Evolutionary conservation across 139 green algal genomes (phyloP).

Genomic region (Ettlia oleoabundans): DNA sequence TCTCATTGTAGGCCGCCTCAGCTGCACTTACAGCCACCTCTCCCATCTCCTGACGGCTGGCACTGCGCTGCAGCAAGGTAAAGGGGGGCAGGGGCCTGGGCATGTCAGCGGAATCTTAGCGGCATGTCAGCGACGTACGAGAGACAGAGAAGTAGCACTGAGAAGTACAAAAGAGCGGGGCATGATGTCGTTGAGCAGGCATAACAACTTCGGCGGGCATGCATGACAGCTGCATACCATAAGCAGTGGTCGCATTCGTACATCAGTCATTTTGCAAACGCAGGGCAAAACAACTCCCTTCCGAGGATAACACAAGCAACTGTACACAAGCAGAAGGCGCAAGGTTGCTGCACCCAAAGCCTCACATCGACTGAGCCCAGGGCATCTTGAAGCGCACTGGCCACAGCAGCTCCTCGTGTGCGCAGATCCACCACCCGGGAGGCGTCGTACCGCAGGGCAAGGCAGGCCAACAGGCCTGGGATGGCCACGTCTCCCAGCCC

Average conservation of each 20-base stretch:
- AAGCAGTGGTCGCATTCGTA: too few species aligned
- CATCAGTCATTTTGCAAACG: too few species aligned
- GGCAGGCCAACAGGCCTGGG: slow-evolving; percentile 83
- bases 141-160: too few species aligned
- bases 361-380: slow-evolving; percentile 14
- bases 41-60: slow-evolving; percentile 53
- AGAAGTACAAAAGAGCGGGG: too few species aligned
- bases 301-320: too few species aligned
- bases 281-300: too few species aligned
- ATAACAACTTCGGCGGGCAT: too few species aligned
- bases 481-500: slow-evolving; percentile 91
- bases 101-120: too few species aligned
- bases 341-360: not conserved
- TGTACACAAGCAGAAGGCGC: too few species aligned
- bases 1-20: slow-evolving; percentile 64
- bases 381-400: slow-evolving; percentile 14
- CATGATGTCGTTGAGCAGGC: too few species aligned
- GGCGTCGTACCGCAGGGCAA: slow-evolving; percentile 84
- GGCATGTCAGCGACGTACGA: too few species aligned
- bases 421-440: slow-evolving; percentile 65
- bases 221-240: too few species aligned
- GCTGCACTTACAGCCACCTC: slow-evolving; percentile 66
- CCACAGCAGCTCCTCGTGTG: slow-evolving; percentile 59
- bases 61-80: not conserved
- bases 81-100: not conserved